A percentile compares a stretch with the other conserved stretches of the same genome.
Evolutionary conservation across 495 filamentous ascomycete species (phyloP).

Genomic region (Trichoderma parareesei): DNA sequence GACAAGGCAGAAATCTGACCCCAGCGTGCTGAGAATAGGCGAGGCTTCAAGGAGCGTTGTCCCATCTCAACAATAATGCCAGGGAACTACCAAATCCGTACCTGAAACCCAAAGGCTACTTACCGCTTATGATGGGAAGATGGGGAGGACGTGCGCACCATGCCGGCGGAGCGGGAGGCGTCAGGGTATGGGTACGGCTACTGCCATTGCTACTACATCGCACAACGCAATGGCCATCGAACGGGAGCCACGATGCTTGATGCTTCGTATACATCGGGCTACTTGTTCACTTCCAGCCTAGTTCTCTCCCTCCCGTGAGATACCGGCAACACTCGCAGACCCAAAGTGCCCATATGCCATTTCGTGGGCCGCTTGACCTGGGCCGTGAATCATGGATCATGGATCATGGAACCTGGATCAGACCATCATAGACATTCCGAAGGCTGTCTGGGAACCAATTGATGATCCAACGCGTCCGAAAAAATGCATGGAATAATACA

Average conservation of each 20-base stretch:
- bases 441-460: background rate
- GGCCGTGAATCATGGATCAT: background rate
- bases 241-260: background rate
- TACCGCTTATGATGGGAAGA: slow-evolving; percentile 3
- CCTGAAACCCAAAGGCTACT: background rate
- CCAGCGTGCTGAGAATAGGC: background rate
- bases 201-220: background rate
- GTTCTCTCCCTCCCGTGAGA: background rate
- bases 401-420: background rate
- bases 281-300: background rate
- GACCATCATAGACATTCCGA: background rate
- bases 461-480: background rate
- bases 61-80: background rate
- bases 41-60: background rate
- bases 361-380: background rate
- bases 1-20: background rate
- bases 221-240: no score
- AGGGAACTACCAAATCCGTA: background rate
- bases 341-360: background rate
- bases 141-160: slow-evolving; percentile 4
- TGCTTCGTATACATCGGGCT: background rate
- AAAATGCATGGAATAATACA: background rate
- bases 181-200: background rate
- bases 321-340: background rate
- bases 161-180: background rate